Evolutionary conservation across 2,329 filamentous ascomycete species (phyloP).

Genomic region (Trichoderma simmonsii): DNA sequence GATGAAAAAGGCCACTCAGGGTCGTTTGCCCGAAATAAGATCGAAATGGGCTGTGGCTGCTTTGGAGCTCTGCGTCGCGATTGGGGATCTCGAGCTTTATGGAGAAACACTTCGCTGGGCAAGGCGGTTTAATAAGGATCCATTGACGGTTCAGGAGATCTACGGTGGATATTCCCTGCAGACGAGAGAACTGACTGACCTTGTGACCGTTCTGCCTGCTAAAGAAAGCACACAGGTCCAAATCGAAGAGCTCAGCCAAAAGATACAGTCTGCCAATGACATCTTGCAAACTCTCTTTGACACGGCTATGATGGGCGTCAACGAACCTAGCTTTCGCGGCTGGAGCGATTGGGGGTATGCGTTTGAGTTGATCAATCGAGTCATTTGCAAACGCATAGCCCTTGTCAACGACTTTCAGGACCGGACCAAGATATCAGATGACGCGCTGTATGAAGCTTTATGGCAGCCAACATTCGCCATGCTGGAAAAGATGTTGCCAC

Average conservation of each 20-base stretch:
- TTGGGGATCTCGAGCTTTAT: conserved; percentile 25
- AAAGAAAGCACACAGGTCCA: background rate
- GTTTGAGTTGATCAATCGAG: background rate
- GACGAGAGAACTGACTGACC: conserved; percentile 22
- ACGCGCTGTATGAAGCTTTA: background rate
- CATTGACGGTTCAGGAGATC: conserved; percentile 18
- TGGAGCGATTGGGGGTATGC: background rate
- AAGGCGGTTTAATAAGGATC: conserved; percentile 31
- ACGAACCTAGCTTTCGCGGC: conserved; percentile 6
- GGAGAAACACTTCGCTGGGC: conserved; percentile 29
- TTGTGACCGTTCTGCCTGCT: conserved; percentile 3
- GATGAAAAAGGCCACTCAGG: conserved; percentile 24
- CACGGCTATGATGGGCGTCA: background rate
- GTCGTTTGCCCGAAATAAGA: conserved; percentile 24
- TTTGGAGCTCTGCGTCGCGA: conserved; percentile 28
- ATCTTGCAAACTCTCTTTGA: background rate
- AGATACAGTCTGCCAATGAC: background rate
- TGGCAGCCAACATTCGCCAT: conserved; percentile 11
- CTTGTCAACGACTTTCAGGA: conserved; percentile 4
- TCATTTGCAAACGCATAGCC: background rate
- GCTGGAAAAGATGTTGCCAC: background rate
- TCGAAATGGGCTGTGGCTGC: conserved; percentile 29
- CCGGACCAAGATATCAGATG: background rate
- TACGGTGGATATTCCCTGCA: conserved; percentile 20
- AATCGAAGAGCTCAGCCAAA: background rate